These are phyloP conservation scores for Kregervanrija delftensis DNA, from an alignment of 805 yeast species.

Conservation along the genomic window DNA sequence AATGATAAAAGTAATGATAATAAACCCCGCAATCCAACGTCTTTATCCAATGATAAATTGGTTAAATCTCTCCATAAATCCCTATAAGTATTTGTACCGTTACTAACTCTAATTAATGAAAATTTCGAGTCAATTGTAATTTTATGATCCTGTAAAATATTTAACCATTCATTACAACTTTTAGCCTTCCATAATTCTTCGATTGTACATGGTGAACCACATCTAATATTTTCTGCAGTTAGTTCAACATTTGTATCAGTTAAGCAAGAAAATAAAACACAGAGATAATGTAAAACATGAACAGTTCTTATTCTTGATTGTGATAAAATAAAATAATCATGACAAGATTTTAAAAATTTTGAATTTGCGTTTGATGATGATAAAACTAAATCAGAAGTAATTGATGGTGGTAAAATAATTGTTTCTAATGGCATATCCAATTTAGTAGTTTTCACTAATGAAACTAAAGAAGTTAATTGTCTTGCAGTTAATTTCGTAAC, in stretches of 20 bases:
- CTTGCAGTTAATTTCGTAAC: slow-evolving; percentile 41
- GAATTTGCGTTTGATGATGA: slow-evolving; percentile 14
- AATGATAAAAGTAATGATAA: slow-evolving; percentile 55
- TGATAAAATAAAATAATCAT: slow-evolving; percentile 46
- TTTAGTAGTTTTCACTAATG: slow-evolving; percentile 46
- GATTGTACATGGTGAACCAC: slow-evolving; percentile 58
- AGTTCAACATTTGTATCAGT: slow-evolving; percentile 37
- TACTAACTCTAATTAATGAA: slow-evolving; percentile 49
- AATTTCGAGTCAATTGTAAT: slow-evolving; percentile 46
- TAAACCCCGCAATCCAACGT: slow-evolving; percentile 41
- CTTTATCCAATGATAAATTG: slow-evolving; percentile 32
- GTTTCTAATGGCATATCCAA: slow-evolving; percentile 45
- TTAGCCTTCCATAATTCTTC: slow-evolving; percentile 57
- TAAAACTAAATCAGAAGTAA: slow-evolving; percentile 15
- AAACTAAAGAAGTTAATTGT: slow-evolving; percentile 47
- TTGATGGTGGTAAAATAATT: slow-evolving; percentile 36
- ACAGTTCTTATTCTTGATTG: slow-evolving; percentile 52
- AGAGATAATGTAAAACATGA: slow-evolving; percentile 43
- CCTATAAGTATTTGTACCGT: slow-evolving; percentile 43
- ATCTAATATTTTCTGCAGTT: slow-evolving; percentile 38
- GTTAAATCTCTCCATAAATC: slow-evolving; percentile 47
- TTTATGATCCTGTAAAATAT: slow-evolving; percentile 28
- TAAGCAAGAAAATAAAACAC: slow-evolving; percentile 39
- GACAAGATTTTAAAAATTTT: slow-evolving; percentile 31
- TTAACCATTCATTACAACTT: slow-evolving; percentile 45